A percentile compares a stretch with the other conserved stretches of the same genome.
Conservation (phyloP, 352 stramenopile genomes). For the Thalassiosira mediterranea region DNA sequence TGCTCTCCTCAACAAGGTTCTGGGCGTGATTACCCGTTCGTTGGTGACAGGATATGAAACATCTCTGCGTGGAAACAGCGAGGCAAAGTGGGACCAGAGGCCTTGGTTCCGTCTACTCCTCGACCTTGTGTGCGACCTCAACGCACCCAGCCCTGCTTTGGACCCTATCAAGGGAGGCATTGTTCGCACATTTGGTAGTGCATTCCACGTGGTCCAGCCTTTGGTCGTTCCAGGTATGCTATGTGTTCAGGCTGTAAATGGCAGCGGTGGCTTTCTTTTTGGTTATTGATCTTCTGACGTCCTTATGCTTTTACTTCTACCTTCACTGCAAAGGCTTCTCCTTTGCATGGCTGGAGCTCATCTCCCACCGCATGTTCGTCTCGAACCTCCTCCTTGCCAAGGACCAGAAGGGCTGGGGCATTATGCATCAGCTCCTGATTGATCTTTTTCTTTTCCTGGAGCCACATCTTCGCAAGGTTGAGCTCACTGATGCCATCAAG, state of each 20-base stretch:
- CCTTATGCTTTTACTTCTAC: too few species aligned
- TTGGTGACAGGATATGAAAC: constrained; percentile 87
- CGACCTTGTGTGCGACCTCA: constrained; percentile 97
- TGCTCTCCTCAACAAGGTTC: constrained; percentile 93
- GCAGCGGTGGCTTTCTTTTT: too few species aligned
- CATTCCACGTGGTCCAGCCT: constrained; percentile 96
- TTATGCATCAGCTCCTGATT: constrained; percentile 96
- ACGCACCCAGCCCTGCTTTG: constrained; percentile 91
- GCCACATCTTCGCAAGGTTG: constrained; percentile 91
- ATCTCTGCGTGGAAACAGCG: constrained; percentile 33
- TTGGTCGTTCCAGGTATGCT: constrained; percentile 88
- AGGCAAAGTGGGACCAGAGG: constrained; percentile 92
- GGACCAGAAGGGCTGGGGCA: constrained; percentile 95
- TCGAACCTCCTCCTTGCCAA: constrained; percentile 93
- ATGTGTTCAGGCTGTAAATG: too few species aligned
- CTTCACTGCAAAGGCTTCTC: constrained; percentile 90
- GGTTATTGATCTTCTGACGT: too few species aligned
- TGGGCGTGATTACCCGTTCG: constrained; percentile 92
- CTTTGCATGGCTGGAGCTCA: constrained; percentile 98
- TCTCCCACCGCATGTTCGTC: constrained; percentile 98
- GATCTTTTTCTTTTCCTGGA: constrained; percentile 98
- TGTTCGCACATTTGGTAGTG: constrained; percentile 95
- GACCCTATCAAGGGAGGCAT: constrained; percentile 92
- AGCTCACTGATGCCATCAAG: constrained; percentile 91
- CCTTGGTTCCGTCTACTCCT: constrained; percentile 98